Evolutionary conservation across 768 basidiomycete genomes (phyloP).

Genomic region (Hydnomerulius pinastri): DNA sequence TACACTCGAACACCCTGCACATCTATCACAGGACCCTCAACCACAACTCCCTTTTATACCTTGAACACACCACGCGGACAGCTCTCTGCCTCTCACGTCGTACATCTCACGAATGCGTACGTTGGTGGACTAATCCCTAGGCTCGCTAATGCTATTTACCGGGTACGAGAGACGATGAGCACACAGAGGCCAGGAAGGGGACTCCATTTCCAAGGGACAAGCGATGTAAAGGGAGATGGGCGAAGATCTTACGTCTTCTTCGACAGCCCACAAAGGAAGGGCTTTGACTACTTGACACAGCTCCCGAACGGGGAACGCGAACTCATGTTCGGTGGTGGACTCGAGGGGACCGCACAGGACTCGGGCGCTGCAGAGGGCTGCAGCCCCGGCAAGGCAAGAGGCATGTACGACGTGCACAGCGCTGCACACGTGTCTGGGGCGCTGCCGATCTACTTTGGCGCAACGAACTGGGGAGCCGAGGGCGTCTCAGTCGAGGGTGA

Average conservation of each 20-base stretch:
- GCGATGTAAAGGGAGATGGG: slow-evolving; percentile 34
- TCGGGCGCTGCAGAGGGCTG: slow-evolving; percentile 12
- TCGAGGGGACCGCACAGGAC: slow-evolving; percentile 30
- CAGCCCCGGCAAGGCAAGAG: slow-evolving; percentile 28
- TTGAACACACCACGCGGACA: slow-evolving; percentile 45
- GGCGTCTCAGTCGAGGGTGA: slow-evolving; percentile 16
- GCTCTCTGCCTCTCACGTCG: slow-evolving; percentile 41
- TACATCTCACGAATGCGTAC: slow-evolving; percentile 61
- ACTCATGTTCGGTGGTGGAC: slow-evolving; percentile 71
- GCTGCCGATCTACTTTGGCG: slow-evolving; percentile 56
- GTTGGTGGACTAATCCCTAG: slow-evolving; percentile 46
- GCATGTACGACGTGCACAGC: slow-evolving; percentile 36
- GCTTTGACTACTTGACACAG: slow-evolving; percentile 73
- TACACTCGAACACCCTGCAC: slow-evolving; percentile 47
- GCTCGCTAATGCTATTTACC: slow-evolving; percentile 32
- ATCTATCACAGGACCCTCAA: slow-evolving; percentile 32
- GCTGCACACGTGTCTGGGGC: slow-evolving; percentile 49
- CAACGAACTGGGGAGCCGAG: slow-evolving; percentile 44
- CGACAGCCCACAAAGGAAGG: slow-evolving; percentile 37
- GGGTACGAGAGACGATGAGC: slow-evolving; percentile 57
- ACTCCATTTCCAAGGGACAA: slow-evolving; percentile 20
- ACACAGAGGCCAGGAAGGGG: slow-evolving; percentile 57
- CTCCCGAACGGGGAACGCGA: slow-evolving; percentile 45
- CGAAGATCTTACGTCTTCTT: slow-evolving; percentile 62
- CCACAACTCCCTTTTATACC: slow-evolving; percentile 33